phyloP scores from a whole-genome alignment of 192 early-diverging fungal genomes.

The Backusella liffmaniae region DNA sequence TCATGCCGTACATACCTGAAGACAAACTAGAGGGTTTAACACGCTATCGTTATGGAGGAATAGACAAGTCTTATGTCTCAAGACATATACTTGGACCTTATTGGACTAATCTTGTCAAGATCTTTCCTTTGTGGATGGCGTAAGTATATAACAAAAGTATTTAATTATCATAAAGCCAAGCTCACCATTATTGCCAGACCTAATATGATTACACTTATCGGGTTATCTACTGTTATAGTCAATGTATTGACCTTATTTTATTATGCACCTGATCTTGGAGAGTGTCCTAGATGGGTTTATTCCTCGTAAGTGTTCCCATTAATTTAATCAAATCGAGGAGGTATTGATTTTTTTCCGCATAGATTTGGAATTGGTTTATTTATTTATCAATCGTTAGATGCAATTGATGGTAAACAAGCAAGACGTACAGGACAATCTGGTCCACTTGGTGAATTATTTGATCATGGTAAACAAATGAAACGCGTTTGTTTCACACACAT shows the following conservation, averaged over 20 bases:
- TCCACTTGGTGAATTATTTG: constrained; percentile 95
- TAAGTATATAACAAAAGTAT: constrained; percentile 46
- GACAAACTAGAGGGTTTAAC: constrained; percentile 66
- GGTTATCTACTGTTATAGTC: constrained; percentile 71
- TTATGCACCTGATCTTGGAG: constrained; percentile 70
- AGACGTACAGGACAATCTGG: constrained; percentile 82
- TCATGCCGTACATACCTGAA: constrained; percentile 60
- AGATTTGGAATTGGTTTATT: constrained; percentile 77
- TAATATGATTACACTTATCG: constrained; percentile 88
- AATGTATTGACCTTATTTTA: constrained; percentile 74
- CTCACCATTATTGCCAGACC: constrained; percentile 46
- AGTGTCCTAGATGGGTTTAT: constrained; percentile 83
- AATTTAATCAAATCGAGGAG: neutral
- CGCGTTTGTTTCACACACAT: neutral
- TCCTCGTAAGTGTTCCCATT: constrained; percentile 47
- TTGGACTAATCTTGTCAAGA: constrained; percentile 85
- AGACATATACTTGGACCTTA: constrained; percentile 83
- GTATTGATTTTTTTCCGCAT: neutral
- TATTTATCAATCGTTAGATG: constrained; percentile 88
- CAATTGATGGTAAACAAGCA: constrained; percentile 96
- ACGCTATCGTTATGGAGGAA: constrained; percentile 75
- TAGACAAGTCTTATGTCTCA: constrained; percentile 82
- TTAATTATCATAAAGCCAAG: neutral
- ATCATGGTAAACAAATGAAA: constrained; percentile 66
- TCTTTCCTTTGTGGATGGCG: constrained; percentile 95